phyloP scores from a whole-genome alignment of 306 rosid genomes.

The Cercis canadensis region DNA sequence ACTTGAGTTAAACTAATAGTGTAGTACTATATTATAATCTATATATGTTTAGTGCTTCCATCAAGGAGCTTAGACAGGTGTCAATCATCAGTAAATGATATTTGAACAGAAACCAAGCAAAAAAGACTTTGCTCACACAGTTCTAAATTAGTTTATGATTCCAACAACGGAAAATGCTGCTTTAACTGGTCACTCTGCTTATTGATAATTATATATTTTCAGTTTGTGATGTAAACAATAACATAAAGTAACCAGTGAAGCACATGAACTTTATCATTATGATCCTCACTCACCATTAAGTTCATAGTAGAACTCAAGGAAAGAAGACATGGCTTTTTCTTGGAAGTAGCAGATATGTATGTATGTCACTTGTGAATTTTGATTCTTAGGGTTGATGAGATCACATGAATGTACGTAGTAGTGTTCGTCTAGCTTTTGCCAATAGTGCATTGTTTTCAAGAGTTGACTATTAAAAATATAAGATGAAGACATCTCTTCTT shows the following conservation, averaged over 20 bases:
- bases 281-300: conserved; percentile 8
- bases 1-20: conserved; percentile 39
- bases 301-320: conserved; percentile 12
- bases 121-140: conserved; percentile 25
- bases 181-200: conserved; percentile 37
- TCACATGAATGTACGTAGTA: conserved; percentile 11
- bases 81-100: conserved; percentile 74
- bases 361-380: conserved; percentile 27
- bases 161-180: conserved; percentile 46
- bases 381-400: conserved; percentile 12
- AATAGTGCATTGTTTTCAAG: background rate
- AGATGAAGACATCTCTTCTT: background rate
- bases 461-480: background rate
- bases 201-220: conserved; percentile 29
- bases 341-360: conserved; percentile 13
- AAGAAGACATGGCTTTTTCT: conserved; percentile 35
- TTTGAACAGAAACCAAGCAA: conserved; percentile 44
- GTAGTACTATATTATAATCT: conserved; percentile 21
- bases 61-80: conserved; percentile 58
- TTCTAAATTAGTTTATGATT: conserved; percentile 33
- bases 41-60: conserved; percentile 15
- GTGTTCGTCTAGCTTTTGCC: background rate
- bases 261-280: conserved; percentile 57
- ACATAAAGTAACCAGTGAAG: conserved; percentile 47
- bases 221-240: conserved; percentile 34